These are phyloP conservation scores for Pyracantha coccinea DNA, from an alignment of 331 rosid species.

Conservation along the genomic window DNA sequence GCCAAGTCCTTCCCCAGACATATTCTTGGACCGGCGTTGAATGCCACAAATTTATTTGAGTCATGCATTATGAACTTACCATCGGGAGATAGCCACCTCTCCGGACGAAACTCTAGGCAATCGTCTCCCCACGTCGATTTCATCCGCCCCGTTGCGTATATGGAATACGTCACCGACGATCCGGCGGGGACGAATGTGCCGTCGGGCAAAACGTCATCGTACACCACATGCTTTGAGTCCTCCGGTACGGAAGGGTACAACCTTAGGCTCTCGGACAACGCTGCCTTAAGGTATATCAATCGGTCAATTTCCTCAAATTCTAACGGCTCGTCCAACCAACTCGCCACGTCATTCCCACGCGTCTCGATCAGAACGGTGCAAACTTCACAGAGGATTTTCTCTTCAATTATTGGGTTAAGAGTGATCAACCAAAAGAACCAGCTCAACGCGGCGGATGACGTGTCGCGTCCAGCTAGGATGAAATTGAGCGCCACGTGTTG, in stretches of 20 bases:
- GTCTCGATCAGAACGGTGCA: conserved; percentile 54
- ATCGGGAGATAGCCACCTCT: conserved; percentile 74
- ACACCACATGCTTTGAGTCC: conserved; percentile 76
- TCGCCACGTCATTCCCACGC: conserved; percentile 40
- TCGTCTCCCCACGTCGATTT: conserved; percentile 90
- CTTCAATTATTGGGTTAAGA: conserved; percentile 56
- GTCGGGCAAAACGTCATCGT: conserved; percentile 67
- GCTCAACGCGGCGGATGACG: conserved; percentile 63
- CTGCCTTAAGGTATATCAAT: conserved; percentile 68
- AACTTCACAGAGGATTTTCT: conserved; percentile 48
- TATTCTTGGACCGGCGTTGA: conserved; percentile 90
- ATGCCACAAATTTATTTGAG: conserved; percentile 70
- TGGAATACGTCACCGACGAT: conserved; percentile 73
- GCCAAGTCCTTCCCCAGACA: conserved; percentile 91
- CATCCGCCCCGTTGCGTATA: conserved; percentile 78
- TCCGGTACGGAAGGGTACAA: conserved; percentile 88
- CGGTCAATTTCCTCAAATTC: conserved; percentile 67
- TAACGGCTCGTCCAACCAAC: conserved; percentile 58
- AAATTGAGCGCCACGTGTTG: conserved; percentile 83
- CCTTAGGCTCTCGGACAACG: conserved; percentile 72
- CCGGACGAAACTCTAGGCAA: conserved; percentile 75
- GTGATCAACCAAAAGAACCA: conserved; percentile 82
- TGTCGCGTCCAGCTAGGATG: conserved; percentile 95
- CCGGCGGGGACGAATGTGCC: conserved; percentile 83
- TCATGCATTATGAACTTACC: conserved; percentile 56